Base-by-base conservation (phyloP, 768 basidiomycete species). In the Cyclocybe cylindracea region DNA sequence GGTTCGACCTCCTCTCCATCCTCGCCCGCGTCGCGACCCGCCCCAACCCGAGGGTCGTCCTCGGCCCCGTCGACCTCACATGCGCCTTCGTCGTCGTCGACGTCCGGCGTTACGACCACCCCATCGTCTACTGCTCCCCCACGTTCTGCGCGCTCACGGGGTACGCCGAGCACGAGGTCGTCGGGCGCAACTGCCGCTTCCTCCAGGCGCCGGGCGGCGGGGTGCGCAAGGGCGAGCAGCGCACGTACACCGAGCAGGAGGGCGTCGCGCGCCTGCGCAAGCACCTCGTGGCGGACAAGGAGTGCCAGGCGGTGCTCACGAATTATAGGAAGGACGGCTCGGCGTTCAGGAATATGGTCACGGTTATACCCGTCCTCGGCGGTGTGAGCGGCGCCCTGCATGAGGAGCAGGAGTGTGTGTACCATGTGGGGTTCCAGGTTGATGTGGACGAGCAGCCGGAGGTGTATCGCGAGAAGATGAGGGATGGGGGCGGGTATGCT, bases 361-460 rank as follows among this genome's bases (percentile, higher is more conserved):
- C 90, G 18, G 81, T 98, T 61, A 89, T 98, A 35, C 96, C 97
- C 13, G 80, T 98, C 52, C 66, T 76, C 0, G 91, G 87, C 7
- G 90, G 83, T 14, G 35, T 74, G 60, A 51, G 57, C 50, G 69
- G 77, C 65, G 62, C 58, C 31, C 38, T 70, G 56, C 77, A 83
- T 39, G 86, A 85, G 57, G 77, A 78, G 35, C 82, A 84, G 48
- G 87, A 95, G 40, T 78, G 91, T 37, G 85, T 83, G 7, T 96
- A 89, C 65, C 88, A 91, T 61, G 87, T 99, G 45, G 97, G 97
- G 1, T 98, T 99, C 76, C 94, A 99, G 70, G 89, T 97, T 49
- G 93, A 98, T 69, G 75, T 99, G 44, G 85, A 85, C 13, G 84
- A 88, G 61, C 93, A 95, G 70, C 94, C n/a, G n/a, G n/a, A n/a